phyloP scores from a whole-genome alignment of 2,329 filamentous ascomycete genomes.

The Neonectria coccinea region DNA sequence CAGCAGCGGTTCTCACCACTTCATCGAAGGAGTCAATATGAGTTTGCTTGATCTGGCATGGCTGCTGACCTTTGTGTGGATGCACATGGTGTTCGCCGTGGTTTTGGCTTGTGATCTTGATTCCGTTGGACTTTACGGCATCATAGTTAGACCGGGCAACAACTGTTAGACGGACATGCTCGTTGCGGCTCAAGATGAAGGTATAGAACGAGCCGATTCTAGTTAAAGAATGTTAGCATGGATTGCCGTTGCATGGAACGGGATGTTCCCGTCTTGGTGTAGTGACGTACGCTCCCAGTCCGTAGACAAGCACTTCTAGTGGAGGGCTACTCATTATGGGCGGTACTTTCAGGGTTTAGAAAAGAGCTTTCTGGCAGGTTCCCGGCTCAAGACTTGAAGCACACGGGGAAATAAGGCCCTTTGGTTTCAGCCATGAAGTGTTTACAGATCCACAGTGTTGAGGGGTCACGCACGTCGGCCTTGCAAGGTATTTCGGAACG shows the following conservation, averaged over 20 bases:
- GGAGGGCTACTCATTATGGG: constrained; percentile 46
- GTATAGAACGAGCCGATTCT: constrained; percentile 70
- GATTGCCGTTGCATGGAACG: not conserved
- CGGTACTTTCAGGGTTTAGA: constrained; percentile 35
- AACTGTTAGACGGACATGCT: constrained; percentile 65
- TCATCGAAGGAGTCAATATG: not conserved
- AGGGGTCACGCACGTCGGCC: not conserved
- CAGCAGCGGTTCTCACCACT: constrained; percentile 34
- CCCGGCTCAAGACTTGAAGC: not conserved
- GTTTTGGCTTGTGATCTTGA: constrained; percentile 64
- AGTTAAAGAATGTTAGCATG: constrained; percentile 1
- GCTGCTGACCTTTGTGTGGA: constrained; percentile 55
- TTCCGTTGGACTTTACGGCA: constrained; percentile 64
- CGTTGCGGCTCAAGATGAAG: constrained; percentile 60
- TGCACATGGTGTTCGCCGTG: constrained; percentile 66
- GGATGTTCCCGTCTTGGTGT: not conserved
- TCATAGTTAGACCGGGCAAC: constrained; percentile 72
- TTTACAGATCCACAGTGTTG: not conserved
- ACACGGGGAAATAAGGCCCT: not conserved
- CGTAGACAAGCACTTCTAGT: constrained; percentile 60
- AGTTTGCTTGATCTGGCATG: not conserved
- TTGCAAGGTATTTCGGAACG: not conserved
- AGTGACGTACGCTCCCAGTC: constrained; percentile 64
- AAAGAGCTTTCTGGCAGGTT: not conserved
- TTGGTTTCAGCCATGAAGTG: not conserved